phyloP scores from a whole-genome alignment of 805 yeast genomes.

The Debaryomyces prosopidis region DNA sequence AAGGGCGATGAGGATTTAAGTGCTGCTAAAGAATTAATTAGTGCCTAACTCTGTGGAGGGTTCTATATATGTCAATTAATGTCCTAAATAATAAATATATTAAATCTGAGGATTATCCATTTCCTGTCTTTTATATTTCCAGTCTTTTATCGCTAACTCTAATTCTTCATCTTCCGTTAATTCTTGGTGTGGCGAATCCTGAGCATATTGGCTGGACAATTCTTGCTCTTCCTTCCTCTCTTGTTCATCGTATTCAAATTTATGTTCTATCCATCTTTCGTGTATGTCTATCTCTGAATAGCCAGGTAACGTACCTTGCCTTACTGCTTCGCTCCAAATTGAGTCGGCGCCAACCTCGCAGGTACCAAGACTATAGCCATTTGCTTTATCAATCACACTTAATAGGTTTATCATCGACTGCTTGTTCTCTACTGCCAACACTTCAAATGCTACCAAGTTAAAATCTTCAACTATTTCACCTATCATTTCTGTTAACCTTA shows the following conservation, averaged over 20 bases:
- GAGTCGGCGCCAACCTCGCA: constrained; percentile 97
- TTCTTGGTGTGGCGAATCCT: constrained; percentile 36
- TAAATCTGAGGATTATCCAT: constrained; percentile 19
- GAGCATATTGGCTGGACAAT: constrained; percentile 24
- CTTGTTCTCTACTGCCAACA: constrained; percentile 87
- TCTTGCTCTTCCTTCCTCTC: constrained; percentile 47
- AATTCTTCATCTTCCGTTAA: constrained; percentile 68
- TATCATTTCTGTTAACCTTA: constrained; percentile 69
- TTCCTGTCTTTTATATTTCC: constrained; percentile 25
- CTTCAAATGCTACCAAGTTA: constrained; percentile 85
- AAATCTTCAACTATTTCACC: constrained; percentile 86
- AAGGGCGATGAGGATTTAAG: constrained; percentile 34
- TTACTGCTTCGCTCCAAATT: constrained; percentile 93
- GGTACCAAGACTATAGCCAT: constrained; percentile 90
- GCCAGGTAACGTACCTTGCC: constrained; percentile 66
- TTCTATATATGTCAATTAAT: not conserved
- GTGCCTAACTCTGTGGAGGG: not conserved
- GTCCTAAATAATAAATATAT: constrained; percentile 1
- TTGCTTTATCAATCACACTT: constrained; percentile 81
- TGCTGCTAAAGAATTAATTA: constrained; percentile 24
- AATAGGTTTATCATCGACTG: constrained; percentile 84
- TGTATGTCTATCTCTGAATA: constrained; percentile 68
- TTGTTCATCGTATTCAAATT: constrained; percentile 67
- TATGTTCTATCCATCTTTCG: constrained; percentile 92
- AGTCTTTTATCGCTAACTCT: constrained; percentile 45